Percentiles rank a stretch among this genome's conserved stretches.
phyloP scores from a whole-genome alignment of 2,329 filamentous ascomycete species.

The Fusarium clavum region DNA sequence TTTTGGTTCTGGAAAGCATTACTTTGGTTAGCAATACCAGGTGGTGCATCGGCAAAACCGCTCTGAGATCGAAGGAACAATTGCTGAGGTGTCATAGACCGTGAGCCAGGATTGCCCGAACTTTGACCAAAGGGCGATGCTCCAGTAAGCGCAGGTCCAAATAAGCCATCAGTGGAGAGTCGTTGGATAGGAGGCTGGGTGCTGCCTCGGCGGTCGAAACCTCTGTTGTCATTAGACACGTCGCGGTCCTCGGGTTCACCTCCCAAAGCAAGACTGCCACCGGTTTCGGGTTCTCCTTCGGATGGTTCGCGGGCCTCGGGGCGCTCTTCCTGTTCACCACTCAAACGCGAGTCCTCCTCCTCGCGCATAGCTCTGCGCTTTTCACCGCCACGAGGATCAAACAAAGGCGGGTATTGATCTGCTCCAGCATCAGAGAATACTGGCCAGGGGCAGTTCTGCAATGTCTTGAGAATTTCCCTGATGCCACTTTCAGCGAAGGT shows the following conservation, averaged over 20 bases:
- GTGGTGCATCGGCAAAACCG: conserved; percentile 69
- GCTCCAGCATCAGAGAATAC: conserved; percentile 20
- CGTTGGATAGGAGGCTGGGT: conserved; percentile 84
- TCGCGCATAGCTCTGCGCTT: conserved; percentile 83
- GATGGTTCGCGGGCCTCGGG: conserved; percentile 59
- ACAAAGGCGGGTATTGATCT: conserved; percentile 72
- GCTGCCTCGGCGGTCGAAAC: conserved; percentile 70
- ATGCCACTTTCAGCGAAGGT: conserved; percentile 47
- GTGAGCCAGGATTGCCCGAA: conserved; percentile 67
- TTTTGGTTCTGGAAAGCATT: conserved; percentile 59
- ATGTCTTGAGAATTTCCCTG: conserved; percentile 52
- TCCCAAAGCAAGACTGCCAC: conserved; percentile 86
- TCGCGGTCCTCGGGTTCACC: conserved; percentile 91
- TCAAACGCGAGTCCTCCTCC: conserved; percentile 69
- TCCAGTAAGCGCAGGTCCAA: conserved; percentile 62
- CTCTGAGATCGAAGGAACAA: conserved; percentile 73
- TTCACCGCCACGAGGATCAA: conserved; percentile 84
- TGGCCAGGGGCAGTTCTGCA: conserved; percentile 54
- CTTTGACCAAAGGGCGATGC: conserved; percentile 60
- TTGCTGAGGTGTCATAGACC: conserved; percentile 84
- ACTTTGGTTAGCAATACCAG: conserved; percentile 63
- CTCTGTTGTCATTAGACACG: conserved; percentile 60
- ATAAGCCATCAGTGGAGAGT: conserved; percentile 63
- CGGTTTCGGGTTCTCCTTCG: conserved; percentile 84
- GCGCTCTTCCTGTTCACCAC: conserved; percentile 61